Evolutionary conservation across 805 yeast genomes (phyloP), one percentile per base, ranked within the genome.

Genomic region (Candida verbasci): DNA sequence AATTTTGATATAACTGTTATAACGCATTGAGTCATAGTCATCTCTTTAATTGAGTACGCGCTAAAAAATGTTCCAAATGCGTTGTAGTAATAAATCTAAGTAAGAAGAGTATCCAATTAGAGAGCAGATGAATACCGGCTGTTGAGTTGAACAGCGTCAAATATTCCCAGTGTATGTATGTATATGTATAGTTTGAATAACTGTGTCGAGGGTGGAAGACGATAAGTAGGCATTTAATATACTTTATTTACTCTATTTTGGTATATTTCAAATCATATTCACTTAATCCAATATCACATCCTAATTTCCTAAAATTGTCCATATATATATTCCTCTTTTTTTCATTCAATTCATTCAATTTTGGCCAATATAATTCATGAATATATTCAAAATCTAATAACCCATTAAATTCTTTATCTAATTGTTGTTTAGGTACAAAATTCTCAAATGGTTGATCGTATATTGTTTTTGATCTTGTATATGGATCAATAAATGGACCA

Each of bases 401-500:
- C 2, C 72, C 74, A 39, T 71, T 67, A 48, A 76, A 75, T 30
- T 65, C 64, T 32, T 67, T 63, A 37, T 72, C 78, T 31, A 76
- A 55, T 47, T 76, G 80, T 34, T 72, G 64, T 31, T 60, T 56
- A 8, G 80, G 81, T 3, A 76, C 75, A 38, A 67, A 73, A 38
- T 73, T 66, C 34, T 65, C 75, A 44, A 75, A 75, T 1, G 80
- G 79, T 44, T 74, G 77, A 45, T 76, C 81, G 45, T 74, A 76
- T 9, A 73, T 63, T 6, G 78, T 69, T 52, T 76, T 76, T 58
- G 71, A 72, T 40, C 78, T 65, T 1, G 82, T 76, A 41, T 69
- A 68, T 6, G 80, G 80, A 48, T 76, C 82, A 36, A 76, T 67
- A 44, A 76, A 72, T 17, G 82, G 82, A 37, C 74, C 74, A 36